phyloP scores from a whole-genome alignment of 495 filamentous ascomycete species.

The Daldinia decipiens region DNA sequence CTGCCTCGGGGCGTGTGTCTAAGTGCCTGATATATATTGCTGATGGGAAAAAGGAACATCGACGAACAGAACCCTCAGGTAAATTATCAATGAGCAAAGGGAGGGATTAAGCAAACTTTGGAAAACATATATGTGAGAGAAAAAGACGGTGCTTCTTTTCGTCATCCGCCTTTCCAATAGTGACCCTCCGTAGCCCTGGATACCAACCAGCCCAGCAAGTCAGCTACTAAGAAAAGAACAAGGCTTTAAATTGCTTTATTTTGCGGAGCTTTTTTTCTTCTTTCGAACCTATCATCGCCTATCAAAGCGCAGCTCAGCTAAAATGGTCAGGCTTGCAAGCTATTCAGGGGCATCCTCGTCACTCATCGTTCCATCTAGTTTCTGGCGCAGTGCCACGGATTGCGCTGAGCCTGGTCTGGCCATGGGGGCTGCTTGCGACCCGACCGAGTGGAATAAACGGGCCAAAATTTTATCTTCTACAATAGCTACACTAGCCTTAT shows the following conservation, averaged over 20 bases:
- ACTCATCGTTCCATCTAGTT: constrained; percentile 35
- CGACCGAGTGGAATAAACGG: constrained; percentile 34
- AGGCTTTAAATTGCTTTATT: constrained; percentile 51
- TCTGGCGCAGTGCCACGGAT: constrained; percentile 35
- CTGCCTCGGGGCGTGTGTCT: constrained; percentile 23
- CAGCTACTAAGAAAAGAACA: constrained; percentile 41
- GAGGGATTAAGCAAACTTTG: constrained; percentile 21
- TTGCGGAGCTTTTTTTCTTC: constrained; percentile 39
- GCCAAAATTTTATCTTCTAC: constrained; percentile 14
- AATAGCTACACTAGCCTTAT: no score
- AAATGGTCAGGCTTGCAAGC: constrained; percentile 36
- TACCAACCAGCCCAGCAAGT: constrained; percentile 32
- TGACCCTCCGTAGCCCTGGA: constrained; percentile 27
- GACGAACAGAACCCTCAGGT: constrained; percentile 21
- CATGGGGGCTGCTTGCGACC: constrained; percentile 29
- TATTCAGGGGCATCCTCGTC: constrained; percentile 46
- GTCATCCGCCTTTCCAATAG: constrained; percentile 24
- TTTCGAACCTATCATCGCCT: constrained; percentile 28
- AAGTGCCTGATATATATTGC: constrained; percentile 24
- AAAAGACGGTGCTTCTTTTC: constrained; percentile 33
- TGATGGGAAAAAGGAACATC: background rate
- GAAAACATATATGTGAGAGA: constrained; percentile 22
- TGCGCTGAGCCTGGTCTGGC: constrained; percentile 15
- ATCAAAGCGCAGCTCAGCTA: constrained; percentile 38
- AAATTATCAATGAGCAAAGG: constrained; percentile 29